Base-by-base conservation (phyloP, 495 filamentous ascomycete species). In the Aspergillus indologenus region DNA sequence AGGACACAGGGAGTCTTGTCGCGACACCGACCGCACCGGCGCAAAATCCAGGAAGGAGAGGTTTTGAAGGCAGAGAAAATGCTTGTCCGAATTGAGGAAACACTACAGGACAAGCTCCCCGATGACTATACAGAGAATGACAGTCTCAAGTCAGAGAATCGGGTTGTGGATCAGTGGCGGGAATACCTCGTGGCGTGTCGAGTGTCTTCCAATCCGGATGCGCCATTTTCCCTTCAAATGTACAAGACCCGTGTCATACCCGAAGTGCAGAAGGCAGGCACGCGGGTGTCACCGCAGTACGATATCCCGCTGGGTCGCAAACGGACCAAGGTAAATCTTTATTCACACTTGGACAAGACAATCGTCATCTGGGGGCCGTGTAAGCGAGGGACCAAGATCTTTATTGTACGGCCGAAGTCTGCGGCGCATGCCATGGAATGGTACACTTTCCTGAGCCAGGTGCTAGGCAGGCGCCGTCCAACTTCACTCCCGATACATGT, bases 31-130 rank as follows among this genome's bases (percentile, higher is more conserved):
- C 70, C 71, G 17, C 74, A 65, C 45, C 73, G 75, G 49, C 76
- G 70, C 6, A 73, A 73, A 53, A 47, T 77, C 5, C 73, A 81
- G 53, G 79, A 84, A 51, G 87, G 88, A 3, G 83, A 88, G 61
- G 83, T 90, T 43, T 68, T 89, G 56, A 90, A 90, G 67, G 86
- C 87, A 66, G 87, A 90, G 64, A 86, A 80, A 43, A 91, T 91
- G 88, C 79, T 91, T 12, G 82, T 90, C 9, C 78, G 84, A 12
- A 78, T 88, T 15, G 87, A 90, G 60, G 70, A 77, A 34, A 82
- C 85, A 0, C 34, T 68, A 19, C 76, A 84, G 59, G 71, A 77
- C 55, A 70, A 78, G 0, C 65, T 90, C 9, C 83, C 85, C 11
- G 74, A 76, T 5, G 86, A 89, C 58, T 91, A 85, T 56, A 79